Percentiles rank a stretch among this genome's conserved stretches.
Evolutionary conservation across 352 stramenopile species (phyloP).

Genomic region (Globisporangium parvum): DNA sequence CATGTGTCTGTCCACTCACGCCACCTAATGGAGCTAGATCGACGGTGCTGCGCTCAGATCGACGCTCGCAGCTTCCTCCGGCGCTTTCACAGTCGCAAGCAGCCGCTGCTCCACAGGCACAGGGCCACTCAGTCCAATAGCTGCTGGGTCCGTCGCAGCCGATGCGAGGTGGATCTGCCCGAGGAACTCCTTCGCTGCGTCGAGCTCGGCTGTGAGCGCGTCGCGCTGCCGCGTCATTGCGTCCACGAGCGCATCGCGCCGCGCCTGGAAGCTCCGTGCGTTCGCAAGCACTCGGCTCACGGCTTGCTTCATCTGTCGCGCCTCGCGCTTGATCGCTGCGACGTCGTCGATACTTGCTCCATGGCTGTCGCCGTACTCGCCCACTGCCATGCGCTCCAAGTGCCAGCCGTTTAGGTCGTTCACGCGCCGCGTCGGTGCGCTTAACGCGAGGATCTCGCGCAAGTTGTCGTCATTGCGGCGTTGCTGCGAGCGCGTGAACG

Average conservation of each 20-base stretch:
- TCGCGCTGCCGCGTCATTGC: constrained; percentile 75
- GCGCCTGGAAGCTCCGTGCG: constrained; percentile 38
- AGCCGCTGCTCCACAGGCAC: constrained; percentile 62
- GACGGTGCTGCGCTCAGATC: constrained; percentile 43
- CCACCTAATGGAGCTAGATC: constrained; percentile 40
- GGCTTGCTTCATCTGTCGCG: constrained; percentile 46
- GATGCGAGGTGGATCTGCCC: constrained; percentile 51
- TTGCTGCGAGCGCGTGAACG: constrained; percentile 29
- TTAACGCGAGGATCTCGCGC: constrained; percentile 69
- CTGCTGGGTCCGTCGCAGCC: constrained; percentile 22
- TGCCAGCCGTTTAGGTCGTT: constrained; percentile 70
- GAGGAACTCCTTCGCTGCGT: constrained; percentile 69
- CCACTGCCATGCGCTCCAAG: constrained; percentile 76
- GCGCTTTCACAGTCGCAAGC: constrained; percentile 44
- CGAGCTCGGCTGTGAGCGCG: constrained; percentile 51
- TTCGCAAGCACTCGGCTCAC: constrained; percentile 53
- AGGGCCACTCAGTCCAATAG: constrained; percentile 43
- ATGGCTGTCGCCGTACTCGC: constrained; percentile 40
- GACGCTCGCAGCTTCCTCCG: constrained; percentile 31
- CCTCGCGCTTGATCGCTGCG: constrained; percentile 54
- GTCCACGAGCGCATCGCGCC: constrained; percentile 46
- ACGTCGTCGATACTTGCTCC: constrained; percentile 29
- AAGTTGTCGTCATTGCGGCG: constrained; percentile 72
- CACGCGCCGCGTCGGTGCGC: constrained; percentile 44
- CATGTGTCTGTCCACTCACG: background rate